Percentiles rank a stretch among this genome's conserved stretches.
These are phyloP conservation scores for Phytophthora sp. DNA, from an alignment of 352 stramenopile species.

Conservation along the genomic window DNA sequence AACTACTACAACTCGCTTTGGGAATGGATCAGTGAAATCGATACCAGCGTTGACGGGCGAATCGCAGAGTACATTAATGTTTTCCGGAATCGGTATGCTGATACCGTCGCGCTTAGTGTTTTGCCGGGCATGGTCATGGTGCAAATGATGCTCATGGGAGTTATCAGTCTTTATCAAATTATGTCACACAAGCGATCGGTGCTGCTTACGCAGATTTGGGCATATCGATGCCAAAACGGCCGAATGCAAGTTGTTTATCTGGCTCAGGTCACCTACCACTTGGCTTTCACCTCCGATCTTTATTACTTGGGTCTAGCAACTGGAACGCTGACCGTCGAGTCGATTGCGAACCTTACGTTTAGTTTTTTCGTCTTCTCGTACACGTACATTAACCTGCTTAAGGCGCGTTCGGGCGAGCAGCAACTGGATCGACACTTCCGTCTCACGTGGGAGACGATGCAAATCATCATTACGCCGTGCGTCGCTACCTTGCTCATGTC, in stretches of 20 bases:
- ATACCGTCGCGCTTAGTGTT: too few species aligned
- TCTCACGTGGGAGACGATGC: slow-evolving; percentile 15
- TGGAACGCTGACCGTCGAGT: slow-evolving; percentile 21
- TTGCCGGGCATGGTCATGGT: too few species aligned
- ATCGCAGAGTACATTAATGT: background rate
- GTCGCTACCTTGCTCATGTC: background rate
- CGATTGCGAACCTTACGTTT: slow-evolving; percentile 13
- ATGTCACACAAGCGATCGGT: too few species aligned
- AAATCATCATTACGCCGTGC: slow-evolving; percentile 11
- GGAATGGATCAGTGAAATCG: slow-evolving; percentile 5
- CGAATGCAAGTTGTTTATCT: background rate
- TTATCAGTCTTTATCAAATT: too few species aligned
- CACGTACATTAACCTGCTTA: slow-evolving; percentile 12
- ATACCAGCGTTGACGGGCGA: background rate
- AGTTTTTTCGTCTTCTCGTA: slow-evolving; percentile 23
- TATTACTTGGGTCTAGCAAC: slow-evolving; percentile 4
- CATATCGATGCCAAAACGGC: too few species aligned
- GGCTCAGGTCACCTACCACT: background rate
- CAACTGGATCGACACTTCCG: slow-evolving; percentile 17
- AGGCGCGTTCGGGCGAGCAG: slow-evolving; percentile 15
- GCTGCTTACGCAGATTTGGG: too few species aligned
- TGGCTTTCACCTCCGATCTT: background rate
- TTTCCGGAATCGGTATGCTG: too few species aligned
- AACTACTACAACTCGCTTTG: slow-evolving; percentile 20
- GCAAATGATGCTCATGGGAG: too few species aligned